These are phyloP conservation scores for Cadophora sp. DNA, from an alignment of 2,329 filamentous ascomycete species.

Conservation along the genomic window DNA sequence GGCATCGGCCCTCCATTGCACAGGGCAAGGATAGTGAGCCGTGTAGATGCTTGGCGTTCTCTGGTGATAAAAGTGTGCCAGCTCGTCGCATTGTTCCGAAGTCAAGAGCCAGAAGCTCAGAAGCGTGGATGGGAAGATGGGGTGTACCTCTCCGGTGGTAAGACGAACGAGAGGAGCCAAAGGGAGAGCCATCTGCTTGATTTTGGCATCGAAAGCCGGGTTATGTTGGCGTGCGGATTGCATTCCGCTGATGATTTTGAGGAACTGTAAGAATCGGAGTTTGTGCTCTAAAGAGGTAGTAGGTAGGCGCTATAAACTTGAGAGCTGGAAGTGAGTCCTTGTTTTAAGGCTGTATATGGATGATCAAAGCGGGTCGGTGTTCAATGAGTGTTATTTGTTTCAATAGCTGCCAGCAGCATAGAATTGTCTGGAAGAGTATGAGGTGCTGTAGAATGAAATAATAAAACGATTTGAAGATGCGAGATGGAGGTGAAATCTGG, in stretches of 20 bases:
- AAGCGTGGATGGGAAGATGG: constrained; percentile 68
- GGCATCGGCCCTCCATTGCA: constrained; percentile 63
- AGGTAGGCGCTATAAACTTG: neutral
- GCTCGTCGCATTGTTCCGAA: constrained; percentile 70
- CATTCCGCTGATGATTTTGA: constrained; percentile 20
- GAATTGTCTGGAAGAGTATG: constrained; percentile 20
- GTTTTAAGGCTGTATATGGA: constrained; percentile 9
- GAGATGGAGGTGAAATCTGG: constrained; percentile 18
- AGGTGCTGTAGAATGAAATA: constrained; percentile 17
- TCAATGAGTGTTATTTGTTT: constrained; percentile 25
- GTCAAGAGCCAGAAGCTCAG: constrained; percentile 78
- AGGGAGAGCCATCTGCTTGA: constrained; percentile 68
- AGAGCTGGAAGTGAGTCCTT: neutral
- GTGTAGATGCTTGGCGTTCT: constrained; percentile 61
- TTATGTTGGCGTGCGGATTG: constrained; percentile 43
- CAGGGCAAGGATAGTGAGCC: constrained; percentile 69
- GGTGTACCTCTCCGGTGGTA: constrained; percentile 66
- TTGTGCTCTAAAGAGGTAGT: neutral
- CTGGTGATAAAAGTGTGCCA: constrained; percentile 79
- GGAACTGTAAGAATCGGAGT: neutral
- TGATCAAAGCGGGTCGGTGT: constrained; percentile 10
- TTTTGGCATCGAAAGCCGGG: constrained; percentile 64
- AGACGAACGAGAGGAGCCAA: constrained; percentile 72
- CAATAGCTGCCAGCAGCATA: constrained; percentile 39
- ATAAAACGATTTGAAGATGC: constrained; percentile 17